phyloP scores from a whole-genome alignment of 345 rosid genomes.

The Populus deltoides region DNA sequence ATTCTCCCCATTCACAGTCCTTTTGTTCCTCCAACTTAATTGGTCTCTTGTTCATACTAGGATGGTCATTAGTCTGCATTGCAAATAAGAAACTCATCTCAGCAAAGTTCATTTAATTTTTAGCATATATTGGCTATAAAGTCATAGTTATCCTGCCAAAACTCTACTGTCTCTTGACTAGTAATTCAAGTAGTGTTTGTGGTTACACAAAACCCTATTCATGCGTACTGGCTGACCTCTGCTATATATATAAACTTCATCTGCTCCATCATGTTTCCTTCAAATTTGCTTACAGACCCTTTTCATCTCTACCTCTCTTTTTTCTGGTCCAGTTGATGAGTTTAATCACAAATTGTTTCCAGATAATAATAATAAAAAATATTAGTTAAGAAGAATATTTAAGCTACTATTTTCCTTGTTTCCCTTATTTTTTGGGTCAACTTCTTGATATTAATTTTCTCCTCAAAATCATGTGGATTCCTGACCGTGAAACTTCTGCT shows the following conservation, averaged over 20 bases:
- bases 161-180: neutral
- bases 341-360: neutral
- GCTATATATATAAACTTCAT: neutral
- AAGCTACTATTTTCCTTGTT: neutral
- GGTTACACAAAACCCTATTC: neutral
- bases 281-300: neutral
- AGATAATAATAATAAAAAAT: neutral
- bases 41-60: neutral
- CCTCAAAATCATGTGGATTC: neutral
- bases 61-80: neutral
- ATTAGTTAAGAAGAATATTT: neutral
- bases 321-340: neutral
- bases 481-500: neutral
- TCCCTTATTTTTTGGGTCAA: neutral
- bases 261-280: neutral
- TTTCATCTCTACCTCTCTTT: neutral
- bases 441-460: neutral
- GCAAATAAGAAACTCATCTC: neutral
- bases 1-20: neutral
- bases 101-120: neutral
- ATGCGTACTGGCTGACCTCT: neutral
- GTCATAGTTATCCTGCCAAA: neutral
- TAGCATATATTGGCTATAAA: neutral
- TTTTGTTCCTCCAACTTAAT: neutral
- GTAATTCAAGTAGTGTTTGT: neutral